Evolutionary conservation across 1,139 yeast genomes (phyloP), one percentile per base, ranked within the genome.

Genomic region (Magnusiomyces paraingens): DNA sequence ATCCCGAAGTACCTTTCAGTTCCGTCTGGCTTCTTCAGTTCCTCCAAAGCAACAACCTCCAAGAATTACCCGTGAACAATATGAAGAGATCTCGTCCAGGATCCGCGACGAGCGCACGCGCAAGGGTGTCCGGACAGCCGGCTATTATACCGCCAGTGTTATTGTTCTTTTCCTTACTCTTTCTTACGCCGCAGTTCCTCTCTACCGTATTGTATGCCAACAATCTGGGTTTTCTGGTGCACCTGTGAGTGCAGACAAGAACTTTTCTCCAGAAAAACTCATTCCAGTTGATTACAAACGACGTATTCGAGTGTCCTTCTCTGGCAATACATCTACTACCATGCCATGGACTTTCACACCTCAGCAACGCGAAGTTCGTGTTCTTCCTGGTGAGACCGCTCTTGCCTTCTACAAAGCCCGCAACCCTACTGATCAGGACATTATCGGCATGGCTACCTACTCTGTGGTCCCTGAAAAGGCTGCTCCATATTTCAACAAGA

Each of bases 371-470:
- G 96, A 91, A 69, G 99, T 94, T 4, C 82, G 83, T 63, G 88
- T 94, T 20, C 83, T 90, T 14, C 99, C 99, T 0, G 99, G 99
- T 21, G 99, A 94, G 70, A 93, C 99, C 1, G 99, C 99, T 0
- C 74, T 93, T 59, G 98, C 97, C 0, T 94, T 94, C 66, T 94
- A 90, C 73, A 86, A 85, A 69, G 99, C 99, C 41, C 86, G 84
- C 68, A 94, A 93, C 67, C 76, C 76, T 62, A 81, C 96, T 42
- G 84, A 85, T 57, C 87, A 86, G 62, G 99, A 94, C 67, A 88
- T 94, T 52, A 88, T 93, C 52, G 99, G 99, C 11, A 93, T 93
- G 96, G 98, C 99, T 4, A 90, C 98, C 0, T 91, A 91, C 69
- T 86, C 96, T 10, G 96, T 94, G 48, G 83, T 96, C 0, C 99